Percentiles rank a stretch among this genome's conserved stretches.
These are phyloP conservation scores for Silene conica DNA, from an alignment of 148 eudicot species.

Conservation along the genomic window DNA sequence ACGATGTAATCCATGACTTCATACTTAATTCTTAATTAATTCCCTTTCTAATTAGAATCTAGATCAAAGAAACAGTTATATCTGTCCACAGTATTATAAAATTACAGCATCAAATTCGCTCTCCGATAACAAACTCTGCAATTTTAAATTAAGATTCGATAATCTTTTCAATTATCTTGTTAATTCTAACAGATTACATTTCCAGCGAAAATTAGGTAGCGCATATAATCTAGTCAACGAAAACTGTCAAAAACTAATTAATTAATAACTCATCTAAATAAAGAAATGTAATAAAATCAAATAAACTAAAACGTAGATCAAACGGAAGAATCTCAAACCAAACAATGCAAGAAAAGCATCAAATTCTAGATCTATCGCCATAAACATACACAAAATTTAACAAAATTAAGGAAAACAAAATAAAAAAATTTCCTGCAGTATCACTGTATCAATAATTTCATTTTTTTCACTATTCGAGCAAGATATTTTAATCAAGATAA, in stretches of 20 bases:
- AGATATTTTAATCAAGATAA: too few species aligned
- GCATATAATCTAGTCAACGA: constrained; percentile 24
- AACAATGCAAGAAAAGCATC: constrained; percentile 1
- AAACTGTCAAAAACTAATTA: not conserved
- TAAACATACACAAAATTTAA: not conserved
- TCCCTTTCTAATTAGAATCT: not conserved
- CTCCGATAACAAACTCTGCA: not conserved
- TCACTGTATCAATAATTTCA: too few species aligned
- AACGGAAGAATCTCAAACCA: constrained; percentile 1
- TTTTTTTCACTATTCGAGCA: too few species aligned
- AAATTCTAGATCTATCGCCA: constrained; percentile 24
- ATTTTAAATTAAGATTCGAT: not conserved
- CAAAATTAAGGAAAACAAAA: not conserved
- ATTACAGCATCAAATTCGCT: not conserved
- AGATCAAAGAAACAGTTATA: not conserved
- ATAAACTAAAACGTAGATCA: constrained; percentile 8
- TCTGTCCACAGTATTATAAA: not conserved
- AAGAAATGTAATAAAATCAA: not conserved
- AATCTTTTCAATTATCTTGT: not conserved
- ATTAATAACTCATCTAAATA: not conserved
- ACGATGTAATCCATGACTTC: not conserved
- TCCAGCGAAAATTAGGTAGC: not conserved
- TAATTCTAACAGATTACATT: not conserved
- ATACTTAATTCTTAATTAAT: not conserved
- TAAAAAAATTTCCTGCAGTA: too few species aligned